Base-by-base conservation (phyloP, 768 basidiomycete species). In the Suillus fuscotomentosus region DNA sequence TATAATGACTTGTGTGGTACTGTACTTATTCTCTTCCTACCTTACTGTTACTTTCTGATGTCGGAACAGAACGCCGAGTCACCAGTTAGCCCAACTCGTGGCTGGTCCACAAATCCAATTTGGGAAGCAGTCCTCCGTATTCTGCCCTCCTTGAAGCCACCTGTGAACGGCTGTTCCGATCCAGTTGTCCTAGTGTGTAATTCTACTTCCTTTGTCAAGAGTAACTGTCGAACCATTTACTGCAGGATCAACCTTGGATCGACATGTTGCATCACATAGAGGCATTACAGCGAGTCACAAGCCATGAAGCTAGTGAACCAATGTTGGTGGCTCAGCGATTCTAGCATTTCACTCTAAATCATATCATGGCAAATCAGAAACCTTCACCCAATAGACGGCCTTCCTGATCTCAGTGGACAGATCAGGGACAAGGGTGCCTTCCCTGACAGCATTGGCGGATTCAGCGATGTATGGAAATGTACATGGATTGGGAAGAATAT, bases 391-490 rank as follows among this genome's bases (percentile, higher is more conserved):
- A 59, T 42, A 10, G 57, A 59, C 2, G 57, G 39, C 24, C 39
- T 59, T 42, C 22, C 22, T 62, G 60, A 63, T 36, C 63, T 63
- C 14, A 62, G 60, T 63, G 60, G 63, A 7, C 60, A 63, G 22
- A 63, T 63, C 5, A 63, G 8, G 24, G 70, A 71, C 54, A 71
- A 75, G 47, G 77, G 73, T 13, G 71, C 70, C 43, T 67, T 51
- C 31, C 20, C 81, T 2, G 72, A 75, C 54, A 79, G 79, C 0
- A 78, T 78, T 65, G 82, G 82, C 9, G 82, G 81, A 13, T 82
- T 80, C 66, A 77, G 79, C 15, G 82, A 83, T 68, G 76, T 82
- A 20, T 83, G 78, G 78, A 77, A 71, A 60, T 79, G 77, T 2
- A 68, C 70, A 7, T 80, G 78, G 79, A 10, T 39, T 20, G 5